Percentiles rank a stretch among this genome's conserved stretches.
Evolutionary conservation across 1,284 basidiomycete genomes (phyloP).

Genomic region (Apiotrichum laibachii): DNA sequence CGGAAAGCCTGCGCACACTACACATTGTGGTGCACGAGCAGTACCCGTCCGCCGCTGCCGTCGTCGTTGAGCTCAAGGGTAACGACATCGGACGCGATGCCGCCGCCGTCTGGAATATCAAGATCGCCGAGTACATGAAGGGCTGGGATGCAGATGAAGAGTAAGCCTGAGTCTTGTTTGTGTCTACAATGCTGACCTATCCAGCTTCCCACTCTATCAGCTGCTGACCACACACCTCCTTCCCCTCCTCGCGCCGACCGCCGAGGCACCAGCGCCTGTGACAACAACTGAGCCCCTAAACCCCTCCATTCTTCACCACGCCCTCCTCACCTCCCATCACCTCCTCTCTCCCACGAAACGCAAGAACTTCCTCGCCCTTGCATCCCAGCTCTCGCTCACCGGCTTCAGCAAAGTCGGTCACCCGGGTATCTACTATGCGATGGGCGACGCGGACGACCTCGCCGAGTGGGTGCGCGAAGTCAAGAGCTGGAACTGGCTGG

Average conservation of each 20-base stretch:
- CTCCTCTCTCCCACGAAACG: slow-evolving; percentile 67
- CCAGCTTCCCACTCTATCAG: slow-evolving; percentile 63
- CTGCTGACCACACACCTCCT: slow-evolving; percentile 61
- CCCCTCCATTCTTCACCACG: slow-evolving; percentile 54
- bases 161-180: slow-evolving; percentile 57
- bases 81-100: slow-evolving; percentile 43
- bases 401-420: slow-evolving; percentile 73
- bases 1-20: slow-evolving; percentile 46
- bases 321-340: slow-evolving; percentile 69
- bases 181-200: too few species aligned
- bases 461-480: slow-evolving; percentile 65
- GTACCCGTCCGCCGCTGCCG: slow-evolving; percentile 24
- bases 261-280: not conserved
- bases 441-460: slow-evolving; percentile 58
- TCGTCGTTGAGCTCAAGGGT: slow-evolving; percentile 47
- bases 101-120: slow-evolving; percentile 54
- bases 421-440: slow-evolving; percentile 68
- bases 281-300: not conserved
- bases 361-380: slow-evolving; percentile 62
- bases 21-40: slow-evolving; percentile 54
- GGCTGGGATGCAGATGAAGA: slow-evolving; percentile 54
- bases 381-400: slow-evolving; percentile 58
- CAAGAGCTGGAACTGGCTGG: slow-evolving; percentile 74
- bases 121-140: slow-evolving; percentile 54
- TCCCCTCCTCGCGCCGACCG: slow-evolving; percentile 54